These are phyloP conservation scores for Pseudogymnoascus sp. DNA, from an alignment of 2,329 filamentous ascomycete genomes.

Conservation along the genomic window DNA sequence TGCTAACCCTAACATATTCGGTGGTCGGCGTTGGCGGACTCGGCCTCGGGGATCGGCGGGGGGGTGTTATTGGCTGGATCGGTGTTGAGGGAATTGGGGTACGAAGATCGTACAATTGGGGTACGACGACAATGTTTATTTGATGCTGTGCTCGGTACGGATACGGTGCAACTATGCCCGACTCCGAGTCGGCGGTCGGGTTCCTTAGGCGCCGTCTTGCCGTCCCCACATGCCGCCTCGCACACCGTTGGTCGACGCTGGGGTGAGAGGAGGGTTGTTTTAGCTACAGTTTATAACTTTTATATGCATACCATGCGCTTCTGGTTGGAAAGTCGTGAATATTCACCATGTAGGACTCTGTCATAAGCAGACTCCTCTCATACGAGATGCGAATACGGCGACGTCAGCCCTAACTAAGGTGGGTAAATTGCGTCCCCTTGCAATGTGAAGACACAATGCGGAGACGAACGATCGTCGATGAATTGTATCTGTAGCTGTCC, in stretches of 20 bases:
- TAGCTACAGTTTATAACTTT: neutral
- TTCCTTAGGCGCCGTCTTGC: neutral
- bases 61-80: neutral
- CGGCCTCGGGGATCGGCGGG: neutral
- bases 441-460: neutral
- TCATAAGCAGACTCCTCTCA: neutral
- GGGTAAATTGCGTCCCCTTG: neutral
- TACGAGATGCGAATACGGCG: neutral
- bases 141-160: neutral
- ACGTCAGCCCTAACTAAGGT: neutral
- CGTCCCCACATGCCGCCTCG: neutral
- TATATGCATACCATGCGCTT: neutral
- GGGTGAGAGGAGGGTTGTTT: neutral
- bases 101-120: neutral
- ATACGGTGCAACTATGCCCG: neutral
- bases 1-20: neutral
- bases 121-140: neutral
- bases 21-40: neutral
- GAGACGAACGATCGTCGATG: neutral
- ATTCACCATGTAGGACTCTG: neutral
- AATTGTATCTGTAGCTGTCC: neutral
- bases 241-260: neutral
- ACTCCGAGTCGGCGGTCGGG: neutral
- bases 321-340: neutral
- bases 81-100: neutral